Base-by-base conservation (phyloP, 1,284 basidiomycete species). In the Earliella scabrosa region DNA sequence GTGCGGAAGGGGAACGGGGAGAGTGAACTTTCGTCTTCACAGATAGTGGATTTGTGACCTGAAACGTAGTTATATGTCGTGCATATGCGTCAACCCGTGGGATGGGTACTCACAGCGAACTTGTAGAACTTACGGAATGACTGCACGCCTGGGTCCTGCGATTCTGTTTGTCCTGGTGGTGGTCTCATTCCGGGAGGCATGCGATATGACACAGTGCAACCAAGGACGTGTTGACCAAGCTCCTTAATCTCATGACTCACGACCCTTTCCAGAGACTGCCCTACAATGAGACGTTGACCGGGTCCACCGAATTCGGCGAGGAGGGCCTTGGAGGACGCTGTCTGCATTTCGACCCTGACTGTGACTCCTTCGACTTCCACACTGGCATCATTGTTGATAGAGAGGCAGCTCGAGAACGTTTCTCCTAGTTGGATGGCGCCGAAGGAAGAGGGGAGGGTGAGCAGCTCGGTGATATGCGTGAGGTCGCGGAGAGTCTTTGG, bases 101-200 rank as follows among this genome's bases (percentile, higher is more conserved):
- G 52, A 18, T 38, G 44, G 18, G 29, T 32, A 82, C 89, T 70
- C 68, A 93, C 93, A 36, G 82, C 84, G 71, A 95, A 95, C 71
- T 93, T 95, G 76, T 94, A 92, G 73, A 92, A 95, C 68, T 94
- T 92, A 57, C 90, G 82, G 68, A 95, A 92, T 31, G 85, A 87
- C 67, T 90, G 84, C 29, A 88, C 59, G 27, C 68, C 74, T 3
- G 85, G 81, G 66, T 90, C 86, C n/a, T 76, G 73, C 1, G 77
- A 72, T 40, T 82, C 79, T 40, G 82, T 78, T 18, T 77, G 71
- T 13, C 74, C 75, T 1, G 78, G 74, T 9, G 78, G 69, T n/a
- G 78, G 74, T 14, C 80, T 78, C 51, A 77, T 72, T 58, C 80
- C 79, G 21, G 79, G 77, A 6, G 89, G 88, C 23, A 86, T 72